These are phyloP conservation scores for Komagataella pseudopastoris DNA, from an alignment of 805 yeast genomes.

Conservation along the genomic window DNA sequence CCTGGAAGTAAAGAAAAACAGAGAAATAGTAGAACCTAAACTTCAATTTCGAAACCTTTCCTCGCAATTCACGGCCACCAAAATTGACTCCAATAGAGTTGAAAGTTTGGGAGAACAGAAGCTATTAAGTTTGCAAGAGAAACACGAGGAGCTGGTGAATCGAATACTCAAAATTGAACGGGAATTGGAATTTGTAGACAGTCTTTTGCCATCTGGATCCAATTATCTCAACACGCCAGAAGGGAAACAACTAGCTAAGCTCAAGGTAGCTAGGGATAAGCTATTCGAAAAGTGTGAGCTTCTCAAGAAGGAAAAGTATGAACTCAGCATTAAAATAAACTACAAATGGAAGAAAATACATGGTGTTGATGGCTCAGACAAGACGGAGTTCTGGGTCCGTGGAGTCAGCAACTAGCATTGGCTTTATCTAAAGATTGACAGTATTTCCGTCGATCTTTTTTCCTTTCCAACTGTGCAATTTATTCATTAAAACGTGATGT, in stretches of 20 bases:
- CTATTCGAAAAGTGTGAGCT: constrained; percentile 14
- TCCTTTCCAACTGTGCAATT: constrained; percentile 52
- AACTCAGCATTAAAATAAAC: constrained; percentile 15
- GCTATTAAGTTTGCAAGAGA: constrained; percentile 7
- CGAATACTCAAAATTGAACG: constrained; percentile 15
- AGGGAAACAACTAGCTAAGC: constrained; percentile 9
- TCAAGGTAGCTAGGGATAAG: constrained; percentile 14
- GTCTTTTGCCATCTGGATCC: constrained; percentile 9
- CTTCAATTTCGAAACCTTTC: constrained; percentile 8
- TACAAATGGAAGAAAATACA: constrained; percentile 13
- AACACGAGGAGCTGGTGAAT: constrained; percentile 7
- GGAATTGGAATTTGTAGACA: constrained; percentile 16
- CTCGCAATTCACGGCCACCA: constrained; percentile 13
- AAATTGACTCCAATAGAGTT: constrained; percentile 4
- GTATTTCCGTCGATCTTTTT: constrained; percentile 7
- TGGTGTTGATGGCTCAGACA: constrained; percentile 18
- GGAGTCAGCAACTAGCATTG: constrained; percentile 26
- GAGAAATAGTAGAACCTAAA: not conserved
- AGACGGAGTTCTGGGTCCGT: constrained; percentile 45
- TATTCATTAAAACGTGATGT: constrained; percentile 44
- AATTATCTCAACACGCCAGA: constrained; percentile 7
- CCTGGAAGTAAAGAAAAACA: constrained; percentile 2
- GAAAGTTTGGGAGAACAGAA: constrained; percentile 5
- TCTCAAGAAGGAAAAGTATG: constrained; percentile 15
- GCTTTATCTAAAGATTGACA: not conserved